Conservation (phyloP, 495 filamentous ascomycete species). For the Neurospora africana region DNA sequence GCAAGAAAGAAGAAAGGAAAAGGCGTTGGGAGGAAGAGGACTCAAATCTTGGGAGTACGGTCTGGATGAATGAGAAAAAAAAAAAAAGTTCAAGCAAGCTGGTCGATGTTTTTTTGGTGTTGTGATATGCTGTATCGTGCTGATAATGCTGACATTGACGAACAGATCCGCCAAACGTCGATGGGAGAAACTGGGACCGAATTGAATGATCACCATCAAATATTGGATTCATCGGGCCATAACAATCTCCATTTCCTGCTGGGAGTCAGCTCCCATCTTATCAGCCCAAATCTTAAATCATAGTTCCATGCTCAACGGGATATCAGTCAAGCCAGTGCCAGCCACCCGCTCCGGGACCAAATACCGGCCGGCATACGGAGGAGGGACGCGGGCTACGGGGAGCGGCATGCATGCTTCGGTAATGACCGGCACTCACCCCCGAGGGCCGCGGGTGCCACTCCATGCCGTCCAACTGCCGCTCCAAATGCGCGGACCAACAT, state of each 20-base stretch:
- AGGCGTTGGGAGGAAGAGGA: neutral
- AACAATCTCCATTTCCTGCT: neutral
- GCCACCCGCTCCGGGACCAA: neutral
- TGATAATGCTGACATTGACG: neutral
- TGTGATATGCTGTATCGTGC: neutral
- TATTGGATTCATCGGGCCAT: neutral
- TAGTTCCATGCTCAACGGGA: neutral
- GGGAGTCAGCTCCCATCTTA: neutral
- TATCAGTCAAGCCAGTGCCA: neutral
- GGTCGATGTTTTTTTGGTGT: neutral
- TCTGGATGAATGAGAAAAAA: neutral
- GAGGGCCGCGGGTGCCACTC: neutral
- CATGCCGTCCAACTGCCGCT: neutral
- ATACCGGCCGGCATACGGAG: neutral
- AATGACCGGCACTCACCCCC: neutral
- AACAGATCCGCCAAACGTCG: neutral
- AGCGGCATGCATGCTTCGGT: neutral
- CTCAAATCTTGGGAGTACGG: neutral
- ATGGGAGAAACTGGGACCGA: neutral
- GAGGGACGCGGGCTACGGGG: neutral
- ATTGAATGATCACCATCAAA: neutral
- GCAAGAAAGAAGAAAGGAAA: neutral
- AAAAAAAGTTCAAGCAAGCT: neutral
- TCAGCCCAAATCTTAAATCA: neutral
- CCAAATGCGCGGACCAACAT: neutral